A percentile compares a stretch with the other conserved stretches of the same genome.
Evolutionary conservation across 768 basidiomycete species (phyloP).

Genomic region (Russula compacta): DNA sequence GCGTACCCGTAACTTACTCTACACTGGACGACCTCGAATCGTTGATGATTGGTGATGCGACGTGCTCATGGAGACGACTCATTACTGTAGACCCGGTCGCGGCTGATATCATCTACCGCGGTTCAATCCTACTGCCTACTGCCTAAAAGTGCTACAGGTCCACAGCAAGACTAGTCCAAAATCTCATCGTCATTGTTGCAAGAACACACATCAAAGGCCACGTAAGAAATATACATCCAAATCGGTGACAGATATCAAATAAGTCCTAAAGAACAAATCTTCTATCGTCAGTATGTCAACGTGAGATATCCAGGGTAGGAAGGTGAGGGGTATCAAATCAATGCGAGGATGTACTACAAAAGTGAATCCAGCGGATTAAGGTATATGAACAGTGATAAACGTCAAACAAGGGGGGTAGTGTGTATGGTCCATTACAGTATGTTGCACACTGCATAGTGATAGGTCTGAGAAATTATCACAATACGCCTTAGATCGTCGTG

Average conservation of each 20-base stretch:
- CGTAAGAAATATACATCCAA: constrained; percentile 10
- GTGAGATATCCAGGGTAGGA: constrained; percentile 1
- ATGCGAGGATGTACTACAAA: constrained; percentile 12
- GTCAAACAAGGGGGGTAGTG: not conserved
- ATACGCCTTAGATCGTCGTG: not conserved
- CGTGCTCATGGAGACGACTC: not conserved
- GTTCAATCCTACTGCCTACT: not conserved
- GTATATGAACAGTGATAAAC: constrained; percentile 9
- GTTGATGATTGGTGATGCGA: not conserved
- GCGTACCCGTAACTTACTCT: too few relatives aligned
- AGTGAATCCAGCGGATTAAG: constrained; percentile 3
- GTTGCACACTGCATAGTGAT: constrained; percentile 10
- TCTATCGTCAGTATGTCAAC: constrained; percentile 12
- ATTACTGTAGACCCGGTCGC: not conserved
- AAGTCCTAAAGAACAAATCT: not conserved
- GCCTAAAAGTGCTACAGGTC: not conserved
- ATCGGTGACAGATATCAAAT: constrained; percentile 4
- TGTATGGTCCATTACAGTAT: constrained; percentile 12
- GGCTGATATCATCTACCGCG: not conserved
- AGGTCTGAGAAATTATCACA: not conserved
- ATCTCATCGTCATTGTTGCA: not conserved
- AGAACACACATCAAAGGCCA: not conserved
- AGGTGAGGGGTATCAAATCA: constrained; percentile 5
- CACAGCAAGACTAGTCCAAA: not conserved
- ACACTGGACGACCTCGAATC: not conserved